Base-by-base conservation (phyloP, 2,329 filamentous ascomycete species). In the Emergomyces africanus region DNA sequence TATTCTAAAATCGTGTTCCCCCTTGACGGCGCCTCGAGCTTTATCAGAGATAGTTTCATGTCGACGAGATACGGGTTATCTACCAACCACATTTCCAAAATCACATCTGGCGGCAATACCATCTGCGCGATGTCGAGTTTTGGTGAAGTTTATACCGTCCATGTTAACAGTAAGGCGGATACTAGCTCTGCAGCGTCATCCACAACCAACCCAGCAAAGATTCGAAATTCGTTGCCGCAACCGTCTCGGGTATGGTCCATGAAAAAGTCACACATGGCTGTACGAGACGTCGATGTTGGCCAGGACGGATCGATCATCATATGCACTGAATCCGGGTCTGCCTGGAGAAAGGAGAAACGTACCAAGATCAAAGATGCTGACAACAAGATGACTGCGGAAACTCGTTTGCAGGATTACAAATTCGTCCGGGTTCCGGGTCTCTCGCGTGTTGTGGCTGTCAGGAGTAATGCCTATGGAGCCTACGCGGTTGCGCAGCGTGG, bases 241-340 rank as follows among this genome's bases (percentile, higher is more conserved):
- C 89, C 92, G 0, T 83, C 89, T 62, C 86, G 89, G 60, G 85
- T 96, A 30, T 99, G 94, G 94, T 89, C 87, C 35, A 85, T 91
- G 2, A 86, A 87, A 65, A 96, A 95, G 69, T 87, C 89, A 60
- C 82, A 84, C 59, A 86, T 87, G 84, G 90, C 90, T 3, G 91
- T 89, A 35, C 83, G 83, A 57, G 96, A 96, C 61, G 89, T 95
- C 1, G 88, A 85, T 62, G 86, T 97, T 2, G 90, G 91, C 42
- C 90, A 96, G 69, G 88, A 97, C 71, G 94, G 91, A 2, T 95
- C 91, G 0, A 89, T 99, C 64, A 95, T 99, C 59, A 84, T 99
- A 62, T 92, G 90, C 64, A 99, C 94, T 0, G 82, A 90, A 61
- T 92, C 90, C 48, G 94, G 94, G 2, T 92, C 89, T 54, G 92